These are phyloP conservation scores for Lodderomyces metapsilosis DNA, from an alignment of 1,139 yeast genomes.

Conservation along the genomic window DNA sequence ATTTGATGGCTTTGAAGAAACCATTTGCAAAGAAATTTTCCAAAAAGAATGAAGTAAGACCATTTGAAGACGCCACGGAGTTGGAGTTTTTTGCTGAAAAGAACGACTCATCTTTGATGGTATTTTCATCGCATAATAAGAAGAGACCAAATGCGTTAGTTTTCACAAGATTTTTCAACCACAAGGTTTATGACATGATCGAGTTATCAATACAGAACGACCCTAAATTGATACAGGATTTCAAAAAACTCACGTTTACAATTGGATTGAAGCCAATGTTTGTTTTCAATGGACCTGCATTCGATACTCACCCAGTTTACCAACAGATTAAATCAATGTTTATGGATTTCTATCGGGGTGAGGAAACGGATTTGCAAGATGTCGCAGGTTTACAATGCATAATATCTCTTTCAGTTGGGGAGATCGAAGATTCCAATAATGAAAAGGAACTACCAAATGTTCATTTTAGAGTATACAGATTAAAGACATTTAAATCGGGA, in stretches of 20 bases:
- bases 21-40: slow-evolving; percentile 86
- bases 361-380: slow-evolving; percentile 79
- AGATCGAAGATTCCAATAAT: slow-evolving; percentile 34
- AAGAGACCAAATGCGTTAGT: slow-evolving; percentile 92
- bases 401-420: slow-evolving; percentile 77
- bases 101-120: slow-evolving; percentile 85
- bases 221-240: slow-evolving; percentile 73
- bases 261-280: slow-evolving; percentile 95
- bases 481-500: slow-evolving; percentile 77
- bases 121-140: slow-evolving; percentile 80
- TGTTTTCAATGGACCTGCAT: slow-evolving; percentile 87
- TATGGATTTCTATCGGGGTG: slow-evolving; percentile 89
- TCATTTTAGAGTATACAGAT: slow-evolving; percentile 85
- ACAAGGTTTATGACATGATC: slow-evolving; percentile 89
- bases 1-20: slow-evolving; percentile 85
- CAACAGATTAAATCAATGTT: slow-evolving; percentile 85
- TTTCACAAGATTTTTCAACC: slow-evolving; percentile 85
- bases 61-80: slow-evolving; percentile 87
- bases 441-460: slow-evolving; percentile 61
- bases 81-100: slow-evolving; percentile 92
- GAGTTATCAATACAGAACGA: slow-evolving; percentile 71
- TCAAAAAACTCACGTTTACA: slow-evolving; percentile 75
- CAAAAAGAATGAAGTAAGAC: slow-evolving; percentile 85
- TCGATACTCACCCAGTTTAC: slow-evolving; percentile 85
- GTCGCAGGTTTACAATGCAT: slow-evolving; percentile 93